phyloP scores from a whole-genome alignment of 129 eudicot species.

The Arctium lappa region DNA sequence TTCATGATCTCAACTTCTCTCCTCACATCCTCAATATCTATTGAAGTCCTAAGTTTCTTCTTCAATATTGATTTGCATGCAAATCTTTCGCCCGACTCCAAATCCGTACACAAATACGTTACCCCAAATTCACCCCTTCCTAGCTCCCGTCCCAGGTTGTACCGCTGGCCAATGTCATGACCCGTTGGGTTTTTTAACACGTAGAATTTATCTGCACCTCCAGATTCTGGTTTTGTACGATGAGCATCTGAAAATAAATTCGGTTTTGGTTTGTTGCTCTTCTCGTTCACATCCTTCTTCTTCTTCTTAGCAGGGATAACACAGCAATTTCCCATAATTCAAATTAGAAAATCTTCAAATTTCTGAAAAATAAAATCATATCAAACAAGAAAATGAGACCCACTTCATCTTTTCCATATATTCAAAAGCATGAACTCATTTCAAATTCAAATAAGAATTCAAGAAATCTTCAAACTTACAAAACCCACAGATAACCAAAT shows the following conservation, averaged over 20 bases:
- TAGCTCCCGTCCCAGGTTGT: conserved; percentile 66
- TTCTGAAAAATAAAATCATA: conserved; percentile 7
- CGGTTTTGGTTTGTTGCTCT: conserved; percentile 48
- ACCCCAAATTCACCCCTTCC: conserved; percentile 87
- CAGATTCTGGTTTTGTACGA: conserved; percentile 39
- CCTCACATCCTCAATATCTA: conserved; percentile 79
- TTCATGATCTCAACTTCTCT: conserved; percentile 86
- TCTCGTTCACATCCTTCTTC: conserved; percentile 34
- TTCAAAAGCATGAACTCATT: not conserved
- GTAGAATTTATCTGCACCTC: conserved; percentile 32
- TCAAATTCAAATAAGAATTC: not conserved
- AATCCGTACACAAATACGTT: conserved; percentile 78
- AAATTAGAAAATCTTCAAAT: conserved; percentile 14
- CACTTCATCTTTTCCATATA: not conserved
- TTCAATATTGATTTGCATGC: conserved; percentile 83
- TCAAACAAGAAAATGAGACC: not conserved
- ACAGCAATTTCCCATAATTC: conserved; percentile 78
- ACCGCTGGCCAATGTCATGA: conserved; percentile 39
- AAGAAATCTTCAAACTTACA: conserved; percentile 2
- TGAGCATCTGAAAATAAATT: conserved; percentile 37
- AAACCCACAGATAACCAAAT: not conserved
- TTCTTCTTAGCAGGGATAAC: conserved; percentile 41
- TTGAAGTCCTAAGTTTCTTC: conserved; percentile 70
- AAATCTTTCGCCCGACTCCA: conserved; percentile 41
- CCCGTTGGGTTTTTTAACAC: conserved; percentile 66